Conservation (phyloP, 1,284 basidiomycete genomes). For the Melampsora occidentalis region DNA sequence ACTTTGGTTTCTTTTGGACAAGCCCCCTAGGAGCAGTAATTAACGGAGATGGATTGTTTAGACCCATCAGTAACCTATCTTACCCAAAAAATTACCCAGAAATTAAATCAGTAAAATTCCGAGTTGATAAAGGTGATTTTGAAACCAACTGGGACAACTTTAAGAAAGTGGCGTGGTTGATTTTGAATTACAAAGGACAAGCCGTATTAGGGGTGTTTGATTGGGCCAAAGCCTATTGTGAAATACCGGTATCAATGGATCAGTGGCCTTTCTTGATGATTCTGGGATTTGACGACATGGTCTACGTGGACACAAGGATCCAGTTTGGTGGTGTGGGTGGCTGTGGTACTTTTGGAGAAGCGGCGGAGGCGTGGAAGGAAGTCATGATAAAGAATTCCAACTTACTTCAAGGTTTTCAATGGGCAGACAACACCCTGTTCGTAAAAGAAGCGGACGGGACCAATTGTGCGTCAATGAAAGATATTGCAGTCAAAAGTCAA, state of each 20-base stretch:
- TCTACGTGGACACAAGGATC: background rate
- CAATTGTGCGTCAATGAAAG: background rate
- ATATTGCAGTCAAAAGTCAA: background rate
- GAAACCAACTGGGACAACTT: conserved; percentile 18
- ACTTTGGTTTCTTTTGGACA: conserved; percentile 7
- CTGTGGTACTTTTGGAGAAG: conserved; percentile 17
- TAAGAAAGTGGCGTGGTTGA: background rate
- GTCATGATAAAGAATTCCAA: background rate
- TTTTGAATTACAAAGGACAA: background rate
- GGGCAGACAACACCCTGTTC: background rate
- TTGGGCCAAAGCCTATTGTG: conserved; percentile 10
- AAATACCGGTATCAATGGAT: background rate
- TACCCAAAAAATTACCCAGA: conserved; percentile 4
- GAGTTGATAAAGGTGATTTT: conserved; percentile 8
- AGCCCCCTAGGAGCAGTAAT: conserved; percentile 18
- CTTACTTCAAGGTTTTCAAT: background rate
- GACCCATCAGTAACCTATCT: conserved; percentile 20
- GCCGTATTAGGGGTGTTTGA: background rate
- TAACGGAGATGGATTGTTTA: conserved; percentile 5
- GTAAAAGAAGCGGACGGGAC: background rate
- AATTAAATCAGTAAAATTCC: background rate
- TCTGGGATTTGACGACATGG: background rate
- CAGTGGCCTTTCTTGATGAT: background rate
- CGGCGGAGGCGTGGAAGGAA: conserved; percentile 9
- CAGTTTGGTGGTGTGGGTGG: background rate